Evolutionary conservation across 2,329 filamentous ascomycete genomes (phyloP).

Genomic region (Xylaria sp.): DNA sequence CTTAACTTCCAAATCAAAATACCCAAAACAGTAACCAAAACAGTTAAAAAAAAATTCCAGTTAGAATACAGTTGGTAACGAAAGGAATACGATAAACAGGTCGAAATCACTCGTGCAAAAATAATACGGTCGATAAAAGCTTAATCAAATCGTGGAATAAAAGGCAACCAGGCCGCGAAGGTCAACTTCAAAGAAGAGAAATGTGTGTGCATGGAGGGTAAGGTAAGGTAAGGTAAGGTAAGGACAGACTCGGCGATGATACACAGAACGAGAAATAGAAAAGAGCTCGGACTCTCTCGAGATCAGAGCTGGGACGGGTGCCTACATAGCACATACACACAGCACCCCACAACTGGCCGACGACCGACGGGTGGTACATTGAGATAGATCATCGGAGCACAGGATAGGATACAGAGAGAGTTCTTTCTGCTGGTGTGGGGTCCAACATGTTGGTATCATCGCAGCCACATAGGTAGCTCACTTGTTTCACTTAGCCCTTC

Average conservation of each 20-base stretch:
- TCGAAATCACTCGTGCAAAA: neutral
- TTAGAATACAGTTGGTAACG: neutral
- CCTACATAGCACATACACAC: neutral
- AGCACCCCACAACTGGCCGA: conserved; percentile 1
- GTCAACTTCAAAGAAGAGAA: conserved; percentile 48
- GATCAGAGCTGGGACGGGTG: conserved; percentile 8
- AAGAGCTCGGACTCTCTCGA: conserved; percentile 11
- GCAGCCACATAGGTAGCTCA: conserved; percentile 11
- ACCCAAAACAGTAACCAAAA: too few species aligned
- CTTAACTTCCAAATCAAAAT: conserved; percentile 8
- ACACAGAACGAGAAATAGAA: conserved; percentile 17
- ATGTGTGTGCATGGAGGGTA: conserved; percentile 24
- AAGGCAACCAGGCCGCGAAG: conserved; percentile 46
- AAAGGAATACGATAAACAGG: conserved; percentile 9
- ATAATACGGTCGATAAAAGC: neutral
- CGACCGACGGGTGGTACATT: neutral
- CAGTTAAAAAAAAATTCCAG: neutral
- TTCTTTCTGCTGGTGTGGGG: neutral
- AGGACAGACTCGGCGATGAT: conserved; percentile 26
- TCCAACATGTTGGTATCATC: conserved; percentile 19
- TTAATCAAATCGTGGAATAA: conserved; percentile 30
- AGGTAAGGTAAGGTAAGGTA: too few species aligned
- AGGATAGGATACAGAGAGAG: neutral
- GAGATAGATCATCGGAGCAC: conserved; percentile 21
- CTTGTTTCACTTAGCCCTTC: conserved; percentile 30